Base-by-base conservation (phyloP, 441 rosid genomes). In the Aquilaria agallochum region DNA sequence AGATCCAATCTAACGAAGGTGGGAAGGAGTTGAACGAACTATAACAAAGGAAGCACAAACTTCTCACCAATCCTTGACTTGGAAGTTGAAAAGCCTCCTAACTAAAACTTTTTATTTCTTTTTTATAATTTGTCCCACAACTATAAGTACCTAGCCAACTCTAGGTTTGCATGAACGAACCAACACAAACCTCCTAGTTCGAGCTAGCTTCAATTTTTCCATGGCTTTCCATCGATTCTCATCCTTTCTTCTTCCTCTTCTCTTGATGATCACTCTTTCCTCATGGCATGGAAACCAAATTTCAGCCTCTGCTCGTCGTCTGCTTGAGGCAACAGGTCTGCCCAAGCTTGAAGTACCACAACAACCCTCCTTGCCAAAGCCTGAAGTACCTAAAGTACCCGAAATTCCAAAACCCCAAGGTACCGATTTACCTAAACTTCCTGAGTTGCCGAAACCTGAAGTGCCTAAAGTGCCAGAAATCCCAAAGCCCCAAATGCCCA, bases 341-440 rank as follows among this genome's bases (percentile, higher is more conserved):
- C 74, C 56, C 1, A 51, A 52, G 59, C 64, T 30, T 4, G 69
- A 58, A 32, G 61, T 67, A 31, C 48, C 42, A 47, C n/a, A 52
- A 11, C 15, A 50, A 42, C 79, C 71, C 31, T 15, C 14, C 8
- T 45, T 73, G 6, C 64, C 72, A 8, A 55, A 72, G 0, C 59
- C 74, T 0, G 64, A 55, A 20, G 5, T 27, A 15, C 78, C 72
- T 0, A 64, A 58, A 8, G 31, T 63, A 5, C 78, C 75, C 4
- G 74, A 63, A 20, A 15, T 72, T 14, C 79, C 80, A 42, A 63
- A 71, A 62, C 62, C 74, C 2, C 73, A 72, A 8, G 5, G 62
- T 11, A 46, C 69, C 0, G 73, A 70, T 46, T 2, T 74, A 14
- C 71, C 53, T 0, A 75, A 61, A 30, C 1, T 76, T 0, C 81